Conservation (phyloP, 345 rosid genomes). For the Ailanthus altissimus region DNA sequence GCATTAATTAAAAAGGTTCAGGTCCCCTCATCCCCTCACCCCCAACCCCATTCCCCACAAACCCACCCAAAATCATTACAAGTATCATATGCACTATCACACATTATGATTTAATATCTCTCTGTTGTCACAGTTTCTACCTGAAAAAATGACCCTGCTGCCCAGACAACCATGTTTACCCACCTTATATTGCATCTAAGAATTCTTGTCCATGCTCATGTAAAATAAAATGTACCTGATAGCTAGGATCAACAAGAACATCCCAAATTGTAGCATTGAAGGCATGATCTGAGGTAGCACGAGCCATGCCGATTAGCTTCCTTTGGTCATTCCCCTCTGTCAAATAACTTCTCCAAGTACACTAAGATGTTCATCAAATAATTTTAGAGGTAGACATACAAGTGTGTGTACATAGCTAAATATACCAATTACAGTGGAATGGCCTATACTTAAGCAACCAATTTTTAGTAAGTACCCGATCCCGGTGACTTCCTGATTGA, state of each 20-base stretch:
- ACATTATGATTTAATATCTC: not conserved
- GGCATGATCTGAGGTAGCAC: constrained; percentile 97
- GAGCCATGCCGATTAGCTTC: constrained; percentile 96
- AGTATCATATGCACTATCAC: not conserved
- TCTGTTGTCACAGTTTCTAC: not conserved
- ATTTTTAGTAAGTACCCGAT: constrained; percentile 51
- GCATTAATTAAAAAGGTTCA: not conserved
- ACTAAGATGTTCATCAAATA: constrained; percentile 82
- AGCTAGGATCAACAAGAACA: constrained; percentile 94
- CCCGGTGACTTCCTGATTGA: constrained; percentile 56
- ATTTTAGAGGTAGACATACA: constrained; percentile 36
- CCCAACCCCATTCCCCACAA: no score
- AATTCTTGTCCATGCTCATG: not conserved
- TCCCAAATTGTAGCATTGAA: constrained; percentile 99
- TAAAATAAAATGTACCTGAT: constrained; percentile 58
- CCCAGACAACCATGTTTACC: not conserved
- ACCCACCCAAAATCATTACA: not conserved
- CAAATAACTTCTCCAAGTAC: constrained; percentile 91
- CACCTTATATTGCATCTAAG: not conserved
- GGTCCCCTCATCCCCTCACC: not conserved
- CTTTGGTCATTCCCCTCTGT: constrained; percentile 75
- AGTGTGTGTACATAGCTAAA: constrained; percentile 18
- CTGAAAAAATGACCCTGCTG: not conserved
- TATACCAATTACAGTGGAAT: constrained; percentile 15
- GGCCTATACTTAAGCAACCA: not conserved